phyloP scores from a whole-genome alignment of 2,329 filamentous ascomycete genomes.

The Fusarium neocosmosporiellum region DNA sequence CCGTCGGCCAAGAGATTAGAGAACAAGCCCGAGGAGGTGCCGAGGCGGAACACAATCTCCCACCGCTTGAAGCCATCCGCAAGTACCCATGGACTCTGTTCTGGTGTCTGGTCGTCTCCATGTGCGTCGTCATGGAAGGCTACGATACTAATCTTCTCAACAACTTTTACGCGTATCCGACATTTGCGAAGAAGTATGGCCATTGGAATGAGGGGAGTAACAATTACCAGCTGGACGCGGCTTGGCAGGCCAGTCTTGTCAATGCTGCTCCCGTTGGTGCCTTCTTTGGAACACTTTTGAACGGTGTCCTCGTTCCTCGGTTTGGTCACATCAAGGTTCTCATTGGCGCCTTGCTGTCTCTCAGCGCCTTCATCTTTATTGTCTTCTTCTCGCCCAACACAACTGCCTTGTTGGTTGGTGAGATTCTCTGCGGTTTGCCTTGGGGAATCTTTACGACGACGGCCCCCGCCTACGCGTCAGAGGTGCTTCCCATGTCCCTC shows the following conservation, averaged over 20 bases:
- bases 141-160: constrained; percentile 51
- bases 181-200: constrained; percentile 45
- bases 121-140: constrained; percentile 58
- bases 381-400: constrained; percentile 57
- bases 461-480: constrained; percentile 59
- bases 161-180: constrained; percentile 52
- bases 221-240: constrained; percentile 54
- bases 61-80: constrained; percentile 40
- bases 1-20: background rate
- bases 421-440: constrained; percentile 59
- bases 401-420: constrained; percentile 53
- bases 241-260: constrained; percentile 62
- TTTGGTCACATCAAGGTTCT: constrained; percentile 58
- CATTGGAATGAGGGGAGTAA: constrained; percentile 40
- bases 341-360: constrained; percentile 52
- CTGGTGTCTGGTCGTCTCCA: constrained; percentile 49
- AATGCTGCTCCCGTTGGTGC: constrained; percentile 58
- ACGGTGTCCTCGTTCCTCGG: constrained; percentile 58
- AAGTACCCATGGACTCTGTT: constrained; percentile 49
- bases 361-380: constrained; percentile 58
- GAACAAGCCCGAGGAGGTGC: background rate
- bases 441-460: constrained; percentile 60
- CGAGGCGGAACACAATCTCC: constrained; percentile 27
- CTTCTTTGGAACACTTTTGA: constrained; percentile 60
- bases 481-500: constrained; percentile 52